Evolutionary conservation across 805 yeast genomes (phyloP), one percentile per base, ranked within the genome.

Genomic region (Myxozyma neglecta): DNA sequence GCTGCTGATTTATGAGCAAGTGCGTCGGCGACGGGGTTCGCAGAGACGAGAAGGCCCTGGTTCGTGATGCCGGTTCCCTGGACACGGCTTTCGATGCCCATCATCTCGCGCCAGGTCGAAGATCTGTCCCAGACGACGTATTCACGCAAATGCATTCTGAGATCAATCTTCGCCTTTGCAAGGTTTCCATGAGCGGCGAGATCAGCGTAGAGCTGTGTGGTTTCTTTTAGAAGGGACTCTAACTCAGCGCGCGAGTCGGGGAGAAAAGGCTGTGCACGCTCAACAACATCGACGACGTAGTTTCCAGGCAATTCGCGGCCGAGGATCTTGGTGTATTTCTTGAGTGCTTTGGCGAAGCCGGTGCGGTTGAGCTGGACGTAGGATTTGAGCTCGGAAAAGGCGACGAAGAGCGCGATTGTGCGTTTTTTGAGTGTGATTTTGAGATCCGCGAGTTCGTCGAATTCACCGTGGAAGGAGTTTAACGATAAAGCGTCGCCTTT

Each of bases 51-150:
- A 9, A 63, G 45, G 4, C 59, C 67, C 39, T 54, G 61, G 47
- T 59, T 59, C 13, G 60, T 57, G 35, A 61, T 49, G 13, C 60
- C 66, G 1, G 92, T 91, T 20, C 90, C 90, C 69, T 91, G 93
- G 0, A 92, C 79, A 70, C 89, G 89, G 68, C 97, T 82, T 73
- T 92, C 97, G 69, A 92, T 75, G 24, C 94, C 93, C 72, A 93
- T 87, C 87, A 93, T 86, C 74, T 93, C 97, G 72, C 94, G 86
- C 99, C 99, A 93, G 35, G 93, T 97, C 0, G 97, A 93, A 73
- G 91, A 91, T 74, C 99, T 83, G 76, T 93, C 98, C 96, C 97
- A 93, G 18, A 92, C 97, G 40, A 93, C 89, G 73, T 93, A 96
- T 70, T 93, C 99, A 66, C 97, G 81, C 66, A 93, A 76, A 76